phyloP scores from a whole-genome alignment of 257 asterid genomes.

The Datura wrightii region DNA sequence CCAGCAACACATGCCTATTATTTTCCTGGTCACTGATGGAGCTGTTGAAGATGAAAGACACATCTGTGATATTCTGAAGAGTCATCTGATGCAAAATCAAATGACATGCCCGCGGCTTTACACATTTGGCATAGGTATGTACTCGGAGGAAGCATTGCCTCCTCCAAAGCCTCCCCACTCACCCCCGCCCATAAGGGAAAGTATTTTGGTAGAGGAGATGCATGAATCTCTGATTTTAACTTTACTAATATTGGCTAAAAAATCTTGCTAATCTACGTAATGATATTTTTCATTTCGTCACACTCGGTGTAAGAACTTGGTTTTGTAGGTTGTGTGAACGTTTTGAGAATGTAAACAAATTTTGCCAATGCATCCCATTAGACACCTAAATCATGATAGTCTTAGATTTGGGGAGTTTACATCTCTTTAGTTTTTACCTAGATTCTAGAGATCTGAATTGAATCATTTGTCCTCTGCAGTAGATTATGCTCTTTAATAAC shows the following conservation, averaged over 20 bases:
- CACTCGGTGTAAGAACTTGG: background rate
- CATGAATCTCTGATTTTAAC: background rate
- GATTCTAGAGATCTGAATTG: background rate
- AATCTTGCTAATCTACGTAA: background rate
- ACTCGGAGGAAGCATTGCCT: background rate
- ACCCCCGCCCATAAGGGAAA: background rate
- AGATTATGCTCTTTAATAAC: background rate
- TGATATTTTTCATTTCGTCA: background rate
- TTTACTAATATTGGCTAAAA: background rate
- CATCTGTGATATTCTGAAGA: constrained; percentile 69
- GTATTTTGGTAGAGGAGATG: constrained; percentile 16
- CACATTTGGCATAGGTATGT: constrained; percentile 88
- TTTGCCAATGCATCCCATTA: constrained; percentile 9
- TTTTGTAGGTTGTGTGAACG: background rate
- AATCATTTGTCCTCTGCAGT: constrained; percentile 7
- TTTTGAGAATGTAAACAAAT: background rate
- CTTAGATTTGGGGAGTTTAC: background rate
- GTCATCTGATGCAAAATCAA: constrained; percentile 50
- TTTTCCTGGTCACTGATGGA: constrained; percentile 93
- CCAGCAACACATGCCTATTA: constrained; percentile 59
- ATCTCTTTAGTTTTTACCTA: background rate
- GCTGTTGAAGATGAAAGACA: constrained; percentile 87
- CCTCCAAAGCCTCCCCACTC: background rate
- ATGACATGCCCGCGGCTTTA: constrained; percentile 67
- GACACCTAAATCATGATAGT: background rate